phyloP scores from a whole-genome alignment of 2,329 filamentous ascomycete genomes.

The Alternaria sp. region DNA sequence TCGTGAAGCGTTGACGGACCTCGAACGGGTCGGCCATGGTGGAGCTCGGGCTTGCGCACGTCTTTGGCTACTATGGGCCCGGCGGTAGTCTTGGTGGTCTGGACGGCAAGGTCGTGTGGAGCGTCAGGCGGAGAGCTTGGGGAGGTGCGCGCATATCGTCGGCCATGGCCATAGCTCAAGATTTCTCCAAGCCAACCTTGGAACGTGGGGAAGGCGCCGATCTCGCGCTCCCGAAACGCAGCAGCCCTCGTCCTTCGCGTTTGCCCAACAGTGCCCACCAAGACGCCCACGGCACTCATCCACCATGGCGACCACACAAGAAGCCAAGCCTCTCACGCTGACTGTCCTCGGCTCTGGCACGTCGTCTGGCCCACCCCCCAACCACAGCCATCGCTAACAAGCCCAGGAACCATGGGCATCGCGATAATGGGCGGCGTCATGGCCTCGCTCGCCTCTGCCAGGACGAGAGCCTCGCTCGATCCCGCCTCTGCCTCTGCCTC shows the following conservation, averaged over 20 bases:
- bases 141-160: slow-evolving; percentile 28
- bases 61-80: not conserved
- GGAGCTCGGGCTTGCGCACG: not conserved
- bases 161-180: slow-evolving; percentile 24
- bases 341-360: slow-evolving; percentile 82
- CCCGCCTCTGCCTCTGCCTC: slow-evolving; percentile 48
- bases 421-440: slow-evolving; percentile 84
- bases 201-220: slow-evolving; percentile 18
- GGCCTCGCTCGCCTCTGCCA: slow-evolving; percentile 65
- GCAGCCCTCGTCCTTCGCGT: slow-evolving; percentile 11
- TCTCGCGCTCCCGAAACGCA: slow-evolving; percentile 15
- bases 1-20: slow-evolving; percentile 96
- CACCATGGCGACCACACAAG: slow-evolving; percentile 41
- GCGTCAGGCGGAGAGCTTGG: slow-evolving; percentile 8
- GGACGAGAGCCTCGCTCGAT: slow-evolving; percentile 46
- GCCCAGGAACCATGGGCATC: slow-evolving; percentile 79
- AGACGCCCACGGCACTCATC: not conserved
- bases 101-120: not conserved
- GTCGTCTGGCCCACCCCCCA: slow-evolving; percentile 32
- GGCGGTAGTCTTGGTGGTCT: not conserved
- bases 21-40: slow-evolving; percentile 90
- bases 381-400: not conserved
- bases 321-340: slow-evolving; percentile 66
- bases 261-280: slow-evolving; percentile 10
- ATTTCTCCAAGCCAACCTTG: slow-evolving; percentile 14